Evolutionary conservation across 495 filamentous ascomycete genomes (phyloP), one percentile per base, ranked within the genome.

Genomic region (Aspergillus mulundensis): DNA sequence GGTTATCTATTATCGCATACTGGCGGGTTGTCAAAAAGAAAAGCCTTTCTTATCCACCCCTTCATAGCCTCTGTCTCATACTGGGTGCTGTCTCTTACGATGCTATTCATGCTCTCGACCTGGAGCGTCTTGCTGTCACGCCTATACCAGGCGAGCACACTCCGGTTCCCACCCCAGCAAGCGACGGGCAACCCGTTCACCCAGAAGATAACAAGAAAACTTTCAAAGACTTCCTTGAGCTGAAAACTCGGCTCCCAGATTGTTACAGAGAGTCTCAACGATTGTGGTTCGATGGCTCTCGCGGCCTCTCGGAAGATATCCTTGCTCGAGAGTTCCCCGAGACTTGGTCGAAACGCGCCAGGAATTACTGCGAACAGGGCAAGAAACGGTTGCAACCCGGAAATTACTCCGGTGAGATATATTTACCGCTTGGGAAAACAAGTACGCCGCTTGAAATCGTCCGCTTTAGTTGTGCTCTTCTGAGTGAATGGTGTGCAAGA

Each of bases 1-100:
- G 78, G 78, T 59, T 66, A 10, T 77, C 76, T 20, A 78, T 81
- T 19, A 56, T 81, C n/a, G 67, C 75, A 28, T 78, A 78, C 50
- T 76, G 77, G 70, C 60, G 64, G 15, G 72, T 73, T 23, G 73
- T 80, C 16, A 69, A 58, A 54, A 73, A 68, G 56, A 73, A 69
- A 44, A 72, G 71, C 45, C 38, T 54, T 14, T 25, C 69, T 5
- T 78, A 70, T 40, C 68, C 72, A 18, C 70, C 65, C 12, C 59
- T 81, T 19, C 53, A 70, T 57, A 73, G 71, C 24, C 66, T 81
- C 4, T 76, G 70, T 46, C 56, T 69, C 30, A 65, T 81, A 21
- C 66, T 81, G 12, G 77, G 74, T 30, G 78, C 77, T 16, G 67
- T 79, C 1, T 77, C 75, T 6, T 79, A 71, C 43, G 73, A 76